Base-by-base conservation (phyloP, 208 protist species). In the Balamuthia mandrillaris region DNA sequence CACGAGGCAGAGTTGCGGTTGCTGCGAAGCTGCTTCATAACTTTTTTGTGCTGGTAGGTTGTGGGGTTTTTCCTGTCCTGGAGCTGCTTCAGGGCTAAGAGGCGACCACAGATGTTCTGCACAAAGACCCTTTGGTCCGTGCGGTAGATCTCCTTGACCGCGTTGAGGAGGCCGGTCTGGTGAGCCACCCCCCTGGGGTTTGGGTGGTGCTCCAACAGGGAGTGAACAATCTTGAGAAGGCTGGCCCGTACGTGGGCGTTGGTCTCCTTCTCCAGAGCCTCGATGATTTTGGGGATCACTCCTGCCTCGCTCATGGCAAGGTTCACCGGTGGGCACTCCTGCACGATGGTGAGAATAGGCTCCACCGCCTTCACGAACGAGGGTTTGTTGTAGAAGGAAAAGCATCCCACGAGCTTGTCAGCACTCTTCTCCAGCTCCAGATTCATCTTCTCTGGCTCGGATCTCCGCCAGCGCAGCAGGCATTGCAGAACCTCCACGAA, bases 401-500 rank as follows among this genome's bases (percentile, higher is more conserved):
- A 82, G 27, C 58, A 45, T n/a, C 51, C 74, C 39, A 82, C 54
- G 37, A 82, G 54, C 51, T 82, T 65, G 24, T 82, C 74, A 42
- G 24, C 74, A 9, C 54, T 33, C 52, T 65, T 82, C 7, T 65
- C 74, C 74, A 82, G 41, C 49, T 82, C 52, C 24, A 27, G 39
- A 33, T 82, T 52, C 52, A 82, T 65, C 16, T 52, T 10, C 18
- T 45, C 74, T 9, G 35, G 65, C 12, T 82, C 74, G 21, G 51
- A 52, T 3, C 74, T 45, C 74, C 74, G 49, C 74, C 74, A 82
- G 35, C 65, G 60, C 52, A 82, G 75, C 39, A 82, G 75, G 33
- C 75, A 82, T 54, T 82, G 75, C 10, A 82, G 75, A 41, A 82
- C 75, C 35, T 82, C 75, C 29, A 82, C 75, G 49, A 66, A 82